These are phyloP conservation scores for Alternaria brassicicola DNA, from an alignment of 2,329 filamentous ascomycete genomes.

Conservation along the genomic window DNA sequence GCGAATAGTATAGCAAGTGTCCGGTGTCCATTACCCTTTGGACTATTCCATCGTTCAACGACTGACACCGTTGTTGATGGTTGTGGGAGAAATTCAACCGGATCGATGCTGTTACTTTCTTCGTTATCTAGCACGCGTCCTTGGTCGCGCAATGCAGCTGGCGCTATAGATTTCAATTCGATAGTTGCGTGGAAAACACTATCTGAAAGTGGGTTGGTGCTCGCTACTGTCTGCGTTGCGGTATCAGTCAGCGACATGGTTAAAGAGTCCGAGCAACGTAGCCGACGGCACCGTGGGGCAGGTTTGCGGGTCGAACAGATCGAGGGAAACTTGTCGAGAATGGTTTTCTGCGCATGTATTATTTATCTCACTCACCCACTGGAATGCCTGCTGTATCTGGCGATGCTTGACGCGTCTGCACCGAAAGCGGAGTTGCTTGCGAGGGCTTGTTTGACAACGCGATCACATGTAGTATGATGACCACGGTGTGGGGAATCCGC, in stretches of 20 bases:
- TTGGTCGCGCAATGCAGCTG: not conserved
- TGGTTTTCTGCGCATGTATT: not conserved
- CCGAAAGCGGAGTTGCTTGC: not conserved
- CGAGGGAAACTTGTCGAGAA: not conserved
- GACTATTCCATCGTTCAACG: constrained; percentile 66
- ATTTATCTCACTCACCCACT: not conserved
- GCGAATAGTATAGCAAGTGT: constrained; percentile 63
- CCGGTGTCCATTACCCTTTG: constrained; percentile 62
- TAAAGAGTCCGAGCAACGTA: not conserved
- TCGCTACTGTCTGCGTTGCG: constrained; percentile 3
- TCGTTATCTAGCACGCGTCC: constrained; percentile 2
- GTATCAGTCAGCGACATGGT: constrained; percentile 20
- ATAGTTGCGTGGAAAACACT: not conserved
- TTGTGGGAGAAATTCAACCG: constrained; percentile 49
- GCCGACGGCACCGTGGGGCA: not conserved
- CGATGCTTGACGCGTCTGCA: not conserved
- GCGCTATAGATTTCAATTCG: not conserved
- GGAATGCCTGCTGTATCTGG: not conserved
- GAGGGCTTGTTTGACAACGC: not conserved
- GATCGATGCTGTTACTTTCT: constrained; percentile 22
- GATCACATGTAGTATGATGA: not conserved
- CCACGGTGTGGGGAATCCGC: not conserved
- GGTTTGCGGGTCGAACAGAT: not conserved
- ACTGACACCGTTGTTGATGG: constrained; percentile 50
- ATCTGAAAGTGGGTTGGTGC: not conserved